Conservation (phyloP, 1,284 basidiomycete genomes). For the Ustilago trichophora region DNA sequence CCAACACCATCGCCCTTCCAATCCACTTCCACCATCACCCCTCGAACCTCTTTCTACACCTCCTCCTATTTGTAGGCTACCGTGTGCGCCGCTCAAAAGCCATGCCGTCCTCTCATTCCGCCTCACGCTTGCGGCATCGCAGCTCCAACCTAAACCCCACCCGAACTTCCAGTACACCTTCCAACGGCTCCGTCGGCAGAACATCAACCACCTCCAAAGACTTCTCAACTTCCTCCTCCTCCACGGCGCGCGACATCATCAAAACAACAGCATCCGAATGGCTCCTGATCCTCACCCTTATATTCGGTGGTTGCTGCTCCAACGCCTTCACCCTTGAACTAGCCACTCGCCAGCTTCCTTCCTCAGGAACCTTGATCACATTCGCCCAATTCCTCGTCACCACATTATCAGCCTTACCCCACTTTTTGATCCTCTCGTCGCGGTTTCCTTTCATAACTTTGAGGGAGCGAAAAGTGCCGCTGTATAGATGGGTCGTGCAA, state of each 20-base stretch:
- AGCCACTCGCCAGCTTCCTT: conserved; percentile 53
- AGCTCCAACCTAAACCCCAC: background rate
- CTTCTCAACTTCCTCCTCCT: background rate
- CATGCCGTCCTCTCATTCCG: background rate
- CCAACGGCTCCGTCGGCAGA: no score
- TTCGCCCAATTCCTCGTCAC: conserved; percentile 61
- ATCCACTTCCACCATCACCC: no score
- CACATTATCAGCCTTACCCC: conserved; percentile 47
- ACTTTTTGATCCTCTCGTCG: conserved; percentile 34
- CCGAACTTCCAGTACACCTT: no score
- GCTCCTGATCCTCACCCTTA: conserved; percentile 57
- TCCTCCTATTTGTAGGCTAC: no score
- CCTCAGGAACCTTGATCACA: conserved; percentile 59
- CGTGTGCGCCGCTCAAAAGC: no score
- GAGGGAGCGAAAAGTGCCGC: conserved; percentile 71
- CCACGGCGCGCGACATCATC: no score
- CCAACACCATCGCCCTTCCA: no score
- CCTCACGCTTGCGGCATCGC: conserved; percentile 13
- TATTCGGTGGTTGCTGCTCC: conserved; percentile 65
- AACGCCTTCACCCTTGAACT: conserved; percentile 63
- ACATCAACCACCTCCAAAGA: no score
- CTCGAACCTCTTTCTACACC: no score
- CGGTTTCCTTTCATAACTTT: conserved; percentile 10
- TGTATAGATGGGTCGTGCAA: conserved; percentile 80
- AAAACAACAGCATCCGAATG: conserved; percentile 42